Evolutionary conservation across 768 basidiomycete genomes (phyloP).

Genomic region (Vararia minispora): DNA sequence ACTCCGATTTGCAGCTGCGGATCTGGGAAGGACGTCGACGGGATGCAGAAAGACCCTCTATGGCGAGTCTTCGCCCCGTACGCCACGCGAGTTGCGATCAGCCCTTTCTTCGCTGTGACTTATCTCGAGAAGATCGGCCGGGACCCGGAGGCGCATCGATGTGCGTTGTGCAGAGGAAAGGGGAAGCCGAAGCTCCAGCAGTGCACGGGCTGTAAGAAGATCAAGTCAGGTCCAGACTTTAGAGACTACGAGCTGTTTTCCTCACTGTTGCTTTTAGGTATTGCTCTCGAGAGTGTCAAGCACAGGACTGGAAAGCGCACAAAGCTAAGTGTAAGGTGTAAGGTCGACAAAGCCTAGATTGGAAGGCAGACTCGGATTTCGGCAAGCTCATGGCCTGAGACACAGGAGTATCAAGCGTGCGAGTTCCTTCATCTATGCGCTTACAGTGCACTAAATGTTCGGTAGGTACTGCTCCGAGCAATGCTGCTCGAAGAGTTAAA

Average conservation of each 20-base stretch:
- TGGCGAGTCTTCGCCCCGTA: conserved; percentile 33
- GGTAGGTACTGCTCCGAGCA: too few species aligned
- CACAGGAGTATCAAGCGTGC: too few species aligned
- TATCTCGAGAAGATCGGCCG: conserved; percentile 31
- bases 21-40: conserved; percentile 32
- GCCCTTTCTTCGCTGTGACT: conserved; percentile 41
- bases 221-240: too few species aligned
- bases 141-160: conserved; percentile 12
- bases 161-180: conserved; percentile 19
- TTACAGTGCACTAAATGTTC: too few species aligned
- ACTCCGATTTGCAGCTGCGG: conserved; percentile 45
- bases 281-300: conserved; percentile 35
- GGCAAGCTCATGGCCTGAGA: too few species aligned
- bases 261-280: too few species aligned
- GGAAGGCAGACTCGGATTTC: too few species aligned
- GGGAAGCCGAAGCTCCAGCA: conserved; percentile 23
- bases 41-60: conserved; percentile 20
- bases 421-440: too few species aligned
- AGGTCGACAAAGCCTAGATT: too few species aligned
- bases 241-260: too few species aligned
- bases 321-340: conserved; percentile 30
- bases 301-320: conserved; percentile 34
- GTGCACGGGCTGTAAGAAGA: conserved; percentile 28
- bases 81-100: conserved; percentile 38
- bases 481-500: too few species aligned